A percentile compares a stretch with the other conserved stretches of the same genome.
Evolutionary conservation across 2,329 filamentous ascomycete genomes (phyloP).

Genomic region (Lachnellula subtilissima): DNA sequence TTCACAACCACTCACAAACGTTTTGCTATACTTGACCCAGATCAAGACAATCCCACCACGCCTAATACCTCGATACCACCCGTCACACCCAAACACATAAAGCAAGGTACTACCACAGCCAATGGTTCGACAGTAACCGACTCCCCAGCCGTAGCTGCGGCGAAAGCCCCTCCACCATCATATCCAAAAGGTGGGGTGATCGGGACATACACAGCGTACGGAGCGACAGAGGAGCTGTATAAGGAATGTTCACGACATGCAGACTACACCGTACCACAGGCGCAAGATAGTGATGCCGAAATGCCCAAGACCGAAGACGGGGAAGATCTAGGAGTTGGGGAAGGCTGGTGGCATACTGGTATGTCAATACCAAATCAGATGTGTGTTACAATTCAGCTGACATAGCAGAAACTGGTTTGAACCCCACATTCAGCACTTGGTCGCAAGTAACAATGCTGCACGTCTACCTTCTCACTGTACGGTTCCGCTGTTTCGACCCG

Average conservation of each 20-base stretch:
- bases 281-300: slow-evolving; percentile 47
- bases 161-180: no score
- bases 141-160: slow-evolving; percentile 21
- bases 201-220: slow-evolving; percentile 74
- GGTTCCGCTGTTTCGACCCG: slow-evolving; percentile 71
- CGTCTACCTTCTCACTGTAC: slow-evolving; percentile 84
- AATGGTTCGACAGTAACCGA: slow-evolving; percentile 9
- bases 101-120: slow-evolving; percentile 5
- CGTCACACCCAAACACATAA: slow-evolving; percentile 7
- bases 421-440: slow-evolving; percentile 91
- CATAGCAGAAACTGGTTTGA: slow-evolving; percentile 64
- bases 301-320: slow-evolving; percentile 70
- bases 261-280: slow-evolving; percentile 24
- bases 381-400: slow-evolving; percentile 1
- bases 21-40: slow-evolving; percentile 19
- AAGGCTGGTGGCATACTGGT: slow-evolving; percentile 81
- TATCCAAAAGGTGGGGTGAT: slow-evolving; percentile 31
- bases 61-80: slow-evolving; percentile 18
- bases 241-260: slow-evolving; percentile 26
- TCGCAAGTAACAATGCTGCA: slow-evolving; percentile 94
- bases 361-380: slow-evolving; percentile 12
- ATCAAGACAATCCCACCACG: slow-evolving; percentile 15
- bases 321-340: slow-evolving; percentile 73
- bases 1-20: slow-evolving; percentile 25
- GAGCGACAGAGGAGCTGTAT: slow-evolving; percentile 66